Conservation (phyloP, 2,329 filamentous ascomycete species). For the Aureobasidium sp. region DNA sequence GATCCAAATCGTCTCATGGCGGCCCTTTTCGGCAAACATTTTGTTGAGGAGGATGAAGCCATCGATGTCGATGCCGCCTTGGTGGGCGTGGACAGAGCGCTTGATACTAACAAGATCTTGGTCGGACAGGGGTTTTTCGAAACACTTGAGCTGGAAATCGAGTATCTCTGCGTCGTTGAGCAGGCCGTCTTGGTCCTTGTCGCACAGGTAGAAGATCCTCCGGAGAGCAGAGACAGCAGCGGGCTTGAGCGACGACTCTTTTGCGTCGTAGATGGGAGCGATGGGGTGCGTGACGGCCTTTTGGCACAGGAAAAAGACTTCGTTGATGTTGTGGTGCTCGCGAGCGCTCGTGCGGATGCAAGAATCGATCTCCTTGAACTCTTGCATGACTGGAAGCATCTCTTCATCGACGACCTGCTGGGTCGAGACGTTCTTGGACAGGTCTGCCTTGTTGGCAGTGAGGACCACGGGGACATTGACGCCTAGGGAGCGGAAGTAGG, state of each 20-base stretch:
- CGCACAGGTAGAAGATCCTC: slow-evolving; percentile 89
- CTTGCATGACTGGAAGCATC: slow-evolving; percentile 95
- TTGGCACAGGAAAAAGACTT: slow-evolving; percentile 92
- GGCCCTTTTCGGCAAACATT: slow-evolving; percentile 92
- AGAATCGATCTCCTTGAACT: slow-evolving; percentile 97
- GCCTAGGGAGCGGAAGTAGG: slow-evolving; percentile 93
- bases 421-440: slow-evolving; percentile 64
- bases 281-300: slow-evolving; percentile 97
- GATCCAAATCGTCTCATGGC: slow-evolving; percentile 97
- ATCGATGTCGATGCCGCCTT: slow-evolving; percentile 62
- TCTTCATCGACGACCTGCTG: slow-evolving; percentile 89
- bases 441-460: slow-evolving; percentile 95
- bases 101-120: slow-evolving; percentile 91
- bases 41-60: slow-evolving; percentile 90
- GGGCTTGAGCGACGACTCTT: slow-evolving; percentile 78
- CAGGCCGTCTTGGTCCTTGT: slow-evolving; percentile 91
- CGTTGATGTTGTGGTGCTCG: slow-evolving; percentile 88
- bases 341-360: slow-evolving; percentile 91
- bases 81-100: slow-evolving; percentile 54
- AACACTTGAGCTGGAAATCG: slow-evolving; percentile 84
- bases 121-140: slow-evolving; percentile 72
- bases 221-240: slow-evolving; percentile 78
- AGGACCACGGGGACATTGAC: slow-evolving; percentile 96
- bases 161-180: slow-evolving; percentile 85
- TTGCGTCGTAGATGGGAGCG: slow-evolving; percentile 91